These are phyloP conservation scores for Tympanopsis confertula DNA, from an alignment of 2,329 filamentous ascomycete species.

Conservation along the genomic window DNA sequence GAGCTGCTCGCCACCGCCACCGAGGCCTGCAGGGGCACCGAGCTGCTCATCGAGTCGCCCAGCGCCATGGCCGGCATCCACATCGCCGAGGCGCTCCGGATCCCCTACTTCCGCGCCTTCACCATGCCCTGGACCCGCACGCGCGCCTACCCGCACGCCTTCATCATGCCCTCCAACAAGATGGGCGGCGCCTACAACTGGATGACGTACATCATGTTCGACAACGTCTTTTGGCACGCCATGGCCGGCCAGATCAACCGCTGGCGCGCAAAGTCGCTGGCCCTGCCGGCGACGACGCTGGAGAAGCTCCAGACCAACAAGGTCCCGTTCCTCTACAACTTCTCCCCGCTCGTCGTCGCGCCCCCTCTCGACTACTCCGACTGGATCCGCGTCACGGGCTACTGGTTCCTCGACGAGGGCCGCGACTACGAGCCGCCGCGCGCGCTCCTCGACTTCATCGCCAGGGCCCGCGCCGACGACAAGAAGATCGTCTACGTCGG, in stretches of 20 bases:
- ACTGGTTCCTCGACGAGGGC: conserved; percentile 88
- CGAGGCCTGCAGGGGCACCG: conserved; percentile 71
- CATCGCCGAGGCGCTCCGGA: conserved; percentile 82
- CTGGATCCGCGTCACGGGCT: conserved; percentile 94
- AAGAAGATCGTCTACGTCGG: conserved; percentile 96
- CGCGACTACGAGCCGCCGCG: conserved; percentile 46
- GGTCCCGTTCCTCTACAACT: conserved; percentile 97
- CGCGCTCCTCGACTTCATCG: conserved; percentile 71
- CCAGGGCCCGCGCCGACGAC: conserved; percentile 66
- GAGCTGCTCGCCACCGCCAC: conserved; percentile 74
- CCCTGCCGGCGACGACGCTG: conserved; percentile 67
- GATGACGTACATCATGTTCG: conserved; percentile 90
- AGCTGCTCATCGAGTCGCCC: conserved; percentile 87
- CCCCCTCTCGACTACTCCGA: conserved; percentile 91
- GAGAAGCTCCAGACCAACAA: conserved; percentile 92
- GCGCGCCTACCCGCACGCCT: conserved; percentile 92
- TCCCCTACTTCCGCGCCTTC: conserved; percentile 94
- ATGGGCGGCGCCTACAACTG: conserved; percentile 94
- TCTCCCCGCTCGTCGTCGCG: conserved; percentile 84
- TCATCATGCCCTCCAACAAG: conserved; percentile 83
- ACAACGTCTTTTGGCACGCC: conserved; percentile 91
- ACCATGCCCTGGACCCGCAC: conserved; percentile 99
- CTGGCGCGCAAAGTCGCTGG: conserved; percentile 75
- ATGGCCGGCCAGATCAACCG: conserved; percentile 83
- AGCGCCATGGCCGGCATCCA: conserved; percentile 97